Base-by-base conservation (phyloP, 2,329 filamentous ascomycete genomes). In the Aspergillus sp. region DNA sequence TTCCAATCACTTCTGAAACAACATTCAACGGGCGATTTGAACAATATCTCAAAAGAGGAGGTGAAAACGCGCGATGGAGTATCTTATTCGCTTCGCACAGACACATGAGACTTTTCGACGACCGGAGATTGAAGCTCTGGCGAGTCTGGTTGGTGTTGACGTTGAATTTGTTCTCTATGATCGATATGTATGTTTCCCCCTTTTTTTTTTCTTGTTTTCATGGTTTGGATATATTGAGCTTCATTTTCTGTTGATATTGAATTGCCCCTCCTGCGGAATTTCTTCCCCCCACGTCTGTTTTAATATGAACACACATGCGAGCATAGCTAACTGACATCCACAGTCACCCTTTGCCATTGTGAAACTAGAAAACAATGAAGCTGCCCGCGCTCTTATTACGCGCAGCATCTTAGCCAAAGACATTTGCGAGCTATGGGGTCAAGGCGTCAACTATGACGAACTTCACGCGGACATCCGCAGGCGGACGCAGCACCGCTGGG, bases 391-490 rank as follows among this genome's bases (percentile, higher is more conserved):
- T 6, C 75, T 97, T 26, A 76, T 94, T 42, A 73, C 75, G 43
- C 84, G 91, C 52, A 88, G 87, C 41, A 86, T 97, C 55, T 77
- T 97, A 43, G 81, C 82, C 27, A 86, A 89, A 68, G 82, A 80
- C 41, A 86, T 97, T 54, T 87, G 93, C 71, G 88, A 94, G 63
- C 79, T 96, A 52, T 97, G 93, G 91, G 91, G 86, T 12, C 71
- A 73, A 33, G 90, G 85, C 9, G 59, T 70, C 7, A 81, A 75
- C 41, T 83, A 94, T 58, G 71, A 80, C 2, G 72, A 77, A 40
- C 75, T 96, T 2, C 88, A 94, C 61, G 68, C 72, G 41, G 76
- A 81, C 46, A 75, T 94, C 48, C 76, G 73, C 51, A 61, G 61
- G 5, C 71, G 73, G 35, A 85, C 86, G 0, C 58, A 75, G 3